Conservation (phyloP, 352 stramenopile species). For the Pythium aphanidermatum region DNA sequence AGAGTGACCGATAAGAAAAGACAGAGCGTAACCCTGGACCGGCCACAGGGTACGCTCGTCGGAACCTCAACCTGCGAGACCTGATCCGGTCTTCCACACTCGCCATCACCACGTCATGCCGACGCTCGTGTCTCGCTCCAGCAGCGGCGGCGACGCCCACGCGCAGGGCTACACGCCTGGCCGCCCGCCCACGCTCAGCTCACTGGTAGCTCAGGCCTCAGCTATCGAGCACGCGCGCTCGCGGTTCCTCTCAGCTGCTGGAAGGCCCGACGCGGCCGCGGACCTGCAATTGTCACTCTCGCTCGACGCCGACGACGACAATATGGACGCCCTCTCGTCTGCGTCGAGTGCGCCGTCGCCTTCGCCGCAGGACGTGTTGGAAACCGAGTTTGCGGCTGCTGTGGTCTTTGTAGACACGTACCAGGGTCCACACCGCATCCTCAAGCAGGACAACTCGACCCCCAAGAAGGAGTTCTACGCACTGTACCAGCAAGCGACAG, state of each 20-base stretch:
- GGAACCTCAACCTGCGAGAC: constrained; percentile 6
- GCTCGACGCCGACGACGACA: constrained; percentile 37
- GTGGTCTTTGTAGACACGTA: constrained; percentile 82
- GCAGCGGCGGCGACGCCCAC: not conserved
- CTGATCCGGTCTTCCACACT: not conserved
- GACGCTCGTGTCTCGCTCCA: constrained; percentile 14
- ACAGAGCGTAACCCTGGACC: too few species aligned
- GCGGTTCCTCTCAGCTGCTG: constrained; percentile 35
- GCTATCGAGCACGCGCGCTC: constrained; percentile 34
- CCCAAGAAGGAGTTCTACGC: constrained; percentile 78
- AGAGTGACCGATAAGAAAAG: too few species aligned
- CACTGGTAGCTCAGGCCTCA: constrained; percentile 35
- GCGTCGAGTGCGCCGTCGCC: constrained; percentile 17
- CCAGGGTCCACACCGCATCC: constrained; percentile 68
- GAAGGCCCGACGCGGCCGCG: constrained; percentile 10
- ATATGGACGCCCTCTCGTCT: constrained; percentile 20
- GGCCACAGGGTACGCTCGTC: too few species aligned
- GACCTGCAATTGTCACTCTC: too few species aligned
- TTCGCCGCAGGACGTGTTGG: constrained; percentile 20
- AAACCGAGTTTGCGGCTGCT: constrained; percentile 65
- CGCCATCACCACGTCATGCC: constrained; percentile 5
- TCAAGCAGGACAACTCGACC: constrained; percentile 65
- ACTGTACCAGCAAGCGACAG: constrained; percentile 68
- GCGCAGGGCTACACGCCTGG: too few species aligned
- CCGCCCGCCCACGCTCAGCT: constrained; percentile 25